phyloP scores from a whole-genome alignment of 169 alveolate genomes.

The Babesia gibsoni region DNA sequence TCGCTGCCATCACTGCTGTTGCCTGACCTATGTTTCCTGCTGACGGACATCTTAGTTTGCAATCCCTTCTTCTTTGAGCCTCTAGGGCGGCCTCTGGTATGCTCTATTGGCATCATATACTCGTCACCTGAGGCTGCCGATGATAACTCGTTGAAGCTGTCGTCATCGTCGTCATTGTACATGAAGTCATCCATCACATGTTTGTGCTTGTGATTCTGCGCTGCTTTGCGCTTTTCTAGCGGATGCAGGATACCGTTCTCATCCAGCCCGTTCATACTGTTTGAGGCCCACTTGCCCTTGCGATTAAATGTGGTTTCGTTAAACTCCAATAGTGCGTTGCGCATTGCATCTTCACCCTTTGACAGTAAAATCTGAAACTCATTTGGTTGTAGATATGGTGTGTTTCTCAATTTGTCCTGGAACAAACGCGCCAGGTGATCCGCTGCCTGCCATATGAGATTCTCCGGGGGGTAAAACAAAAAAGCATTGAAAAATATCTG shows the following conservation, averaged over 20 bases:
- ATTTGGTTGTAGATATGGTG: constrained; percentile 70
- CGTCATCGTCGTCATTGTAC: constrained; percentile 28
- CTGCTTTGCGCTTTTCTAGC: constrained; percentile 35
- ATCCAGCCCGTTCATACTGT: not conserved
- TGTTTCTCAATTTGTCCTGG: constrained; percentile 64
- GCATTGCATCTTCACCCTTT: constrained; percentile 54
- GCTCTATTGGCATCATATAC: constrained; percentile 12
- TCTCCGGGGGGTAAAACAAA: constrained; percentile 67
- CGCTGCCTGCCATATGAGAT: constrained; percentile 79
- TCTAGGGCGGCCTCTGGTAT: not conserved
- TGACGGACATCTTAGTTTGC: not conserved
- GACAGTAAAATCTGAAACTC: constrained; percentile 35
- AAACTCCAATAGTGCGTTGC: constrained; percentile 12
- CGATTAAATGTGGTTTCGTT: constrained; percentile 25
- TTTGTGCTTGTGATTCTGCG: constrained; percentile 15
- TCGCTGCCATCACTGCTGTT: constrained; percentile 3
- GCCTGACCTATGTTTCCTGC: not conserved
- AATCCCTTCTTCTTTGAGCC: constrained; percentile 1
- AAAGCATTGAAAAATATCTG: constrained; percentile 87
- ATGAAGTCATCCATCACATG: constrained; percentile 21
- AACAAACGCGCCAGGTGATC: constrained; percentile 67
- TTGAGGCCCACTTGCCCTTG: constrained; percentile 29
- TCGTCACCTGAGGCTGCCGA: constrained; percentile 32
- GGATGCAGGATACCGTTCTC: not conserved
- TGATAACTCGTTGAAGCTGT: constrained; percentile 35